These are phyloP conservation scores for Brassica balearica DNA, from an alignment of 441 rosid species.

Conservation along the genomic window DNA sequence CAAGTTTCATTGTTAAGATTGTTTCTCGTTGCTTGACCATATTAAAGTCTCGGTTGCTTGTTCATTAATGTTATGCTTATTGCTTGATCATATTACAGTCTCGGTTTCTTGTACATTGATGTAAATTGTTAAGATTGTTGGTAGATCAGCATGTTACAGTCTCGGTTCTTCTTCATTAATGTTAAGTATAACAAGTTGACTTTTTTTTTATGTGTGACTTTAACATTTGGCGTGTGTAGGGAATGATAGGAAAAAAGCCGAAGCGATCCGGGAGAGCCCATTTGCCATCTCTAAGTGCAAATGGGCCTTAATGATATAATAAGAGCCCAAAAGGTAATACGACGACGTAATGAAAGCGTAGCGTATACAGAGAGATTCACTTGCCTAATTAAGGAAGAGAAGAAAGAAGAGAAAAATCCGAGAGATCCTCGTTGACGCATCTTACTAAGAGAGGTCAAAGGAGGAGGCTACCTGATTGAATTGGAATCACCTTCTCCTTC, in stretches of 20 bases:
- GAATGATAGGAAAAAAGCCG: too few relatives aligned
- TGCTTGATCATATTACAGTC: background rate
- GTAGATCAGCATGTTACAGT: background rate
- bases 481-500: slow-evolving; percentile 29
- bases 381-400: slow-evolving; percentile 33
- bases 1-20: slow-evolving; percentile 5
- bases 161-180: background rate
- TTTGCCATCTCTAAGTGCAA: too few relatives aligned
- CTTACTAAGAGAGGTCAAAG: slow-evolving; percentile 19
- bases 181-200: background rate
- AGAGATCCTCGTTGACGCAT: slow-evolving; percentile 37
- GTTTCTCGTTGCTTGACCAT: background rate
- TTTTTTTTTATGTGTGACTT: background rate
- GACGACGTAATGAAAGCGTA: background rate
- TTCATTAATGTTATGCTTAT: background rate
- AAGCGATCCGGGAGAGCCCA: too few relatives aligned
- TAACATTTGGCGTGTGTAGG: background rate
- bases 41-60: background rate
- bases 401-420: slow-evolving; percentile 23
- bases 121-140: background rate
- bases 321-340: slow-evolving; percentile 13
- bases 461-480: slow-evolving; percentile 16
- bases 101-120: background rate
- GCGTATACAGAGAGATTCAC: background rate
- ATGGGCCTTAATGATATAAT: background rate